A percentile compares a stretch with the other conserved stretches of the same genome.
These are phyloP conservation scores for Fusarium mexicanum DNA, from an alignment of 2,329 filamentous ascomycete genomes.

Conservation along the genomic window DNA sequence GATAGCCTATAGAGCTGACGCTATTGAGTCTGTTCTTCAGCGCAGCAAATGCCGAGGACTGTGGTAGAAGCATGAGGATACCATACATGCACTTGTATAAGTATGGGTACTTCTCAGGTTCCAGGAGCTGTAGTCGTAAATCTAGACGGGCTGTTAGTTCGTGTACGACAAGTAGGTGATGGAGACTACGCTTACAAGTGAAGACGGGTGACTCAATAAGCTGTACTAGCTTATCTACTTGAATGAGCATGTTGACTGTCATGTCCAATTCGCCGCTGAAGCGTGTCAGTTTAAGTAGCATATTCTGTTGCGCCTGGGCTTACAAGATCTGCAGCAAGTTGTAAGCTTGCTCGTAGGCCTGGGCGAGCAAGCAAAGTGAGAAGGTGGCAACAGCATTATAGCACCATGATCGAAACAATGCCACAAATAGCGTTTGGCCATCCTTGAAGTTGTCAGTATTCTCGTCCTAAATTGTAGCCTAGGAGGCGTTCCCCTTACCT, in stretches of 20 bases:
- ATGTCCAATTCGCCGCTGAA: slow-evolving; percentile 94
- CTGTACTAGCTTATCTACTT: slow-evolving; percentile 98
- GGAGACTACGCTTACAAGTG: slow-evolving; percentile 75
- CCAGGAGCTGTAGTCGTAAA: slow-evolving; percentile 90
- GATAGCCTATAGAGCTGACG: slow-evolving; percentile 94
- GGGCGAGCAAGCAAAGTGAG: slow-evolving; percentile 91
- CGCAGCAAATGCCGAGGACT: slow-evolving; percentile 96
- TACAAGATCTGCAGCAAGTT: slow-evolving; percentile 95
- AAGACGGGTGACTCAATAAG: slow-evolving; percentile 97
- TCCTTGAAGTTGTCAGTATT: slow-evolving; percentile 64
- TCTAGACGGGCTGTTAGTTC: slow-evolving; percentile 61
- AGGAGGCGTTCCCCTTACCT: slow-evolving; percentile 56
- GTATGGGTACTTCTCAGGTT: slow-evolving; percentile 94
- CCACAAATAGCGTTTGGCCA: slow-evolving; percentile 93
- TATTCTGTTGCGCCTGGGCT: slow-evolving; percentile 39
- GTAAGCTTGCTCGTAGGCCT: slow-evolving; percentile 98
- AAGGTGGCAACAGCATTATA: slow-evolving; percentile 98
- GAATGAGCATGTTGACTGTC: slow-evolving; percentile 98
- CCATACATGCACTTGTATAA: slow-evolving; percentile 98
- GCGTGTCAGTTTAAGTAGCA: neutral
- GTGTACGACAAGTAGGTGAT: neutral
- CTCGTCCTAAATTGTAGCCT: neutral
- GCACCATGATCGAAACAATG: slow-evolving; percentile 96
- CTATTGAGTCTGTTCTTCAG: slow-evolving; percentile 96
- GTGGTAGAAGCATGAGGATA: slow-evolving; percentile 95